Conservation (phyloP, 352 stramenopile species). For the Globisporangium ultimum region DNA sequence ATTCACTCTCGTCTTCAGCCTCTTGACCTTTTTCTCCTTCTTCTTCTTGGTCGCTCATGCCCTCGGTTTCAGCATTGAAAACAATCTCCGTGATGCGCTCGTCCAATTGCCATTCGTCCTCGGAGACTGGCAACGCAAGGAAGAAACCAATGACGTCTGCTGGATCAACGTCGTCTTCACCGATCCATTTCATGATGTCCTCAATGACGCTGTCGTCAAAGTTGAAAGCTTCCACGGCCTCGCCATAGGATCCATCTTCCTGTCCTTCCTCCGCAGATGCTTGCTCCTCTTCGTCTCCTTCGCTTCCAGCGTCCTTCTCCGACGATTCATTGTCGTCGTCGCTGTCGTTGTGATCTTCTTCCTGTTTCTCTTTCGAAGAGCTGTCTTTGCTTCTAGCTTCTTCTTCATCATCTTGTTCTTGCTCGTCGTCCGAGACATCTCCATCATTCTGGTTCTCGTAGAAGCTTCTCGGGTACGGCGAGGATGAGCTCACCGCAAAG, state of each 20-base stretch:
- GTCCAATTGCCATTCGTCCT: slow-evolving; percentile 79
- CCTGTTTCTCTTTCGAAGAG: neutral
- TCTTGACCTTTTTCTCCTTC: slow-evolving; percentile 18
- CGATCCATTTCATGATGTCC: slow-evolving; percentile 44
- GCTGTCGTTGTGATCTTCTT: slow-evolving; percentile 12
- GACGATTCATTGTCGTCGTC: neutral
- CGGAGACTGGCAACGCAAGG: slow-evolving; percentile 56
- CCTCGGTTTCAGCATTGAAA: slow-evolving; percentile 40
- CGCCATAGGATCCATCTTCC: slow-evolving; percentile 36
- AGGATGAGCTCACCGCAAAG: slow-evolving; percentile 51
- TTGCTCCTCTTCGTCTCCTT: slow-evolving; percentile 14
- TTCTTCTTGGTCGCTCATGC: slow-evolving; percentile 28
- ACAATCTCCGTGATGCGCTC: slow-evolving; percentile 76
- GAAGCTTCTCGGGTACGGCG: slow-evolving; percentile 66
- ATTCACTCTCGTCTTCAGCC: no score
- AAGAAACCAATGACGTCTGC: slow-evolving; percentile 70
- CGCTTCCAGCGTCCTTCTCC: neutral
- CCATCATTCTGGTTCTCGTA: slow-evolving; percentile 54
- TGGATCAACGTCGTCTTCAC: slow-evolving; percentile 43
- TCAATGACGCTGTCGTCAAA: slow-evolving; percentile 59
- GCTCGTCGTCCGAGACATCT: slow-evolving; percentile 15
- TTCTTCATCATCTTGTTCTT: slow-evolving; percentile 23
- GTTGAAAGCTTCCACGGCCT: slow-evolving; percentile 49
- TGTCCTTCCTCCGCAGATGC: neutral
- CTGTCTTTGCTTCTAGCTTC: slow-evolving; percentile 9